Percentiles rank a stretch among this genome's conserved stretches.
These are phyloP conservation scores for Acacia acuminata DNA, from an alignment of 306 rosid genomes.

Conservation along the genomic window DNA sequence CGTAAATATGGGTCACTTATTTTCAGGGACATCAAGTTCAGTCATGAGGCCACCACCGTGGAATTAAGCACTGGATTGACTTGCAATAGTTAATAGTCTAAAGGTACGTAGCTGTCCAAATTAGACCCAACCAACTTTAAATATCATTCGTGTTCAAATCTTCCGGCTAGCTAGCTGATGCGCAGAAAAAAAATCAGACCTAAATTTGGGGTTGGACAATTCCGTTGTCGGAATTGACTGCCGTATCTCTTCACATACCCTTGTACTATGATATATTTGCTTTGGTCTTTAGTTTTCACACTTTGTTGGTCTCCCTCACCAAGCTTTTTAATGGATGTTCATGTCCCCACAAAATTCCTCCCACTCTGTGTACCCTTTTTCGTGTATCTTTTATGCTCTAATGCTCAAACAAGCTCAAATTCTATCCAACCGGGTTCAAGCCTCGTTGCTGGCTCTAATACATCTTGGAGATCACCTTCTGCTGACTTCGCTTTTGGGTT, in stretches of 20 bases:
- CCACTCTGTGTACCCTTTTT: background rate
- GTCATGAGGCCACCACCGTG: background rate
- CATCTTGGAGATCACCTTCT: slow-evolving; percentile 38
- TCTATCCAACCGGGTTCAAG: slow-evolving; percentile 18
- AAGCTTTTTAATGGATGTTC: slow-evolving; percentile 11
- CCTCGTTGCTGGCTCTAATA: slow-evolving; percentile 35
- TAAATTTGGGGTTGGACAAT: background rate
- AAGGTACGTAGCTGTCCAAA: background rate
- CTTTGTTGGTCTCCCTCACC: background rate
- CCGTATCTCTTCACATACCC: background rate
- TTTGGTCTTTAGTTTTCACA: background rate
- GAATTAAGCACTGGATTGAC: background rate
- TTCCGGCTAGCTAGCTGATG: background rate
- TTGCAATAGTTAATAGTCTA: background rate
- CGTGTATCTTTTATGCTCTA: background rate
- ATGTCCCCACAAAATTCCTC: slow-evolving; percentile 1
- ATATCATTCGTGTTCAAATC: background rate
- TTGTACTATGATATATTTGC: background rate
- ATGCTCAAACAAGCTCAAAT: background rate
- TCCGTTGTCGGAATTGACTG: background rate
- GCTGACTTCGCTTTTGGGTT: slow-evolving; percentile 39
- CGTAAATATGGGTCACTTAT: too few species aligned
- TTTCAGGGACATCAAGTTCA: background rate
- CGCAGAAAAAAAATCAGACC: background rate
- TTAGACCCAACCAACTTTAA: background rate